Evolutionary conservation across 2,329 filamentous ascomycete species (phyloP).

Genomic region (Colletotrichum theobromicola): DNA sequence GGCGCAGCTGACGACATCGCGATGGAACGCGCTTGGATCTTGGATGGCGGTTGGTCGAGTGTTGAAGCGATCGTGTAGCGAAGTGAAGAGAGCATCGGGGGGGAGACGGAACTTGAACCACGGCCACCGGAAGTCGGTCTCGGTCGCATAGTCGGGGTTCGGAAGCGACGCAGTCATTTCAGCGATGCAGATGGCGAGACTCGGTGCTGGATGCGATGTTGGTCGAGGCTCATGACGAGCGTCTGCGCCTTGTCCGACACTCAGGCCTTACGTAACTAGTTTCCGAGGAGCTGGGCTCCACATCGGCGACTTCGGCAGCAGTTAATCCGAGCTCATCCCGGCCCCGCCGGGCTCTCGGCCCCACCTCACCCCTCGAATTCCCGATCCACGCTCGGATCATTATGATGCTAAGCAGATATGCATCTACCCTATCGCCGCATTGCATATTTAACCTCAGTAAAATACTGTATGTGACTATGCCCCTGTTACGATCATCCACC

Average conservation of each 20-base stretch:
- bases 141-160: background rate
- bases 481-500: background rate
- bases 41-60: background rate
- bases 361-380: too few relatives aligned
- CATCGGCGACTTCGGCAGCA: background rate
- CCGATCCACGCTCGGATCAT: background rate
- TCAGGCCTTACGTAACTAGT: too few relatives aligned
- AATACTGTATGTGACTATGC: background rate
- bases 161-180: background rate
- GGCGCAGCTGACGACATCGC: background rate
- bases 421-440: background rate
- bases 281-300: too few relatives aligned
- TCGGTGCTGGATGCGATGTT: background rate
- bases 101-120: background rate
- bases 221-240: background rate
- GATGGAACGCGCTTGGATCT: background rate
- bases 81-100: background rate
- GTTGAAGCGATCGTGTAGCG: background rate
- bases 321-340: too few relatives aligned
- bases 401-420: background rate
- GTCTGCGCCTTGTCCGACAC: too few relatives aligned
- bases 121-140: background rate
- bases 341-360: too few relatives aligned
- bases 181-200: background rate
- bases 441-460: background rate